phyloP scores from a whole-genome alignment of 2,329 filamentous ascomycete genomes.

The Epichloe hybrida region DNA sequence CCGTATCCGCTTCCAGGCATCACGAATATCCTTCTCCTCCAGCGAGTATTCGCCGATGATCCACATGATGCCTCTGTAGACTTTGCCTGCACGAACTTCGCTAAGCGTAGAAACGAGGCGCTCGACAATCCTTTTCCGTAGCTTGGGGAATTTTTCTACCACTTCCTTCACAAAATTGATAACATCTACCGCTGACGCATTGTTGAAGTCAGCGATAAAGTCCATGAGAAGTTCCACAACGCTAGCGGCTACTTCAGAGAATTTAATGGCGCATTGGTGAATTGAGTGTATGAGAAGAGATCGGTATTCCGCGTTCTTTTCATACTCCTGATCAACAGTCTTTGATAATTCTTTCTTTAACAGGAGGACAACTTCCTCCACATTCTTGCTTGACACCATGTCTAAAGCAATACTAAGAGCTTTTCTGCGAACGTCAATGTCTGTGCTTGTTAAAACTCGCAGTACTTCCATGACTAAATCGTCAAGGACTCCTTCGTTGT shows the following conservation, averaged over 20 bases:
- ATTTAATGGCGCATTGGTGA: conserved; percentile 97
- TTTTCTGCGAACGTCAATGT: conserved; percentile 90
- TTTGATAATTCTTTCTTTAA: conserved; percentile 96
- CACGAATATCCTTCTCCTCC: conserved; percentile 84
- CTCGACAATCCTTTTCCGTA: conserved; percentile 76
- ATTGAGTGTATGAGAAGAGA: conserved; percentile 94
- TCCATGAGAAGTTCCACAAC: conserved; percentile 97
- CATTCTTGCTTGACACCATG: conserved; percentile 98
- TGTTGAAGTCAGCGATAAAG: conserved; percentile 97
- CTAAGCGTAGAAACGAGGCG: conserved; percentile 79
- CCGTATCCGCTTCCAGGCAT: conserved; percentile 93
- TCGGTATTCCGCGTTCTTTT: conserved; percentile 93
- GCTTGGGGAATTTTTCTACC: conserved; percentile 85
- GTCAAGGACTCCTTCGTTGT: conserved; percentile 83
- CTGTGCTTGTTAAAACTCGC: conserved; percentile 84
- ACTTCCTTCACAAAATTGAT: conserved; percentile 99
- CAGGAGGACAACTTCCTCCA: conserved; percentile 90
- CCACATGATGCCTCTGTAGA: conserved; percentile 93
- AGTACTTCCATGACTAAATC: conserved; percentile 96
- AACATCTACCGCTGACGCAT: conserved; percentile 89
- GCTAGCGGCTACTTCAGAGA: conserved; percentile 93
- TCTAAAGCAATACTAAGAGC: conserved; percentile 81
- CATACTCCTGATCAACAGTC: conserved; percentile 96
- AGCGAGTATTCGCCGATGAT: conserved; percentile 95
- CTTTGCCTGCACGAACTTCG: conserved; percentile 92